Conservation (phyloP, 176 grass and related monocot genomes). For the Phoenix dactylifera region DNA sequence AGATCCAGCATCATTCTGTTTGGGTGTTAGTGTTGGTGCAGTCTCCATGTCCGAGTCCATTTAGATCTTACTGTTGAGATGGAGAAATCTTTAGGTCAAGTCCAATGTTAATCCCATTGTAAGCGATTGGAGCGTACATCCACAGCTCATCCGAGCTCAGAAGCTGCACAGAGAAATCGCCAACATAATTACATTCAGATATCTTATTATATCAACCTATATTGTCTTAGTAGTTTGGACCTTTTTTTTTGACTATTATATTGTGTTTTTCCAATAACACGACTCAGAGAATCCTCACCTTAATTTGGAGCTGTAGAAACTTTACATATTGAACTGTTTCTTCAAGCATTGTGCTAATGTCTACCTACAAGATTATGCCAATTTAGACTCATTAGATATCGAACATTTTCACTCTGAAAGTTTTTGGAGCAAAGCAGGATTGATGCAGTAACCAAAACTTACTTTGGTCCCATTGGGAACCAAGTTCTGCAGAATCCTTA, state of each 20-base stretch:
- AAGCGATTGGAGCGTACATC: conserved; percentile 83
- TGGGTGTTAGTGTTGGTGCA: too few relatives aligned
- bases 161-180: conserved; percentile 32
- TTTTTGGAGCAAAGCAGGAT: too few relatives aligned
- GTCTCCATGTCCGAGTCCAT: too few relatives aligned
- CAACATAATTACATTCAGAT: too few relatives aligned
- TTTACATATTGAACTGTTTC: conserved; percentile 83
- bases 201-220: too few relatives aligned
- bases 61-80: conserved; percentile 16
- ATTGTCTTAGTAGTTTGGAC: too few relatives aligned
- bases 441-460: conserved; percentile 6
- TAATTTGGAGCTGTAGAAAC: conserved; percentile 81
- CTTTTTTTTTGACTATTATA: too few relatives aligned
- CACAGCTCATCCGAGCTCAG: conserved; percentile 72
- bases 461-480: conserved; percentile 91
- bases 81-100: conserved; percentile 50
- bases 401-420: too few relatives aligned
- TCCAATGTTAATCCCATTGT: conserved; percentile 68
- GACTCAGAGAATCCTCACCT: conserved; percentile 22
- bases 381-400: not conserved
- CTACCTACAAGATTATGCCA: conserved; percentile 40
- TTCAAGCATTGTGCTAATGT: conserved; percentile 94
- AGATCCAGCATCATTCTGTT: too few relatives aligned
- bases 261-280: too few relatives aligned
- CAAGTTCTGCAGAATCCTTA: conserved; percentile 69